Evolutionary conservation across 352 stramenopile species (phyloP), one percentile per base, ranked within the genome.

Genomic region (Pythium coloratum): DNA sequence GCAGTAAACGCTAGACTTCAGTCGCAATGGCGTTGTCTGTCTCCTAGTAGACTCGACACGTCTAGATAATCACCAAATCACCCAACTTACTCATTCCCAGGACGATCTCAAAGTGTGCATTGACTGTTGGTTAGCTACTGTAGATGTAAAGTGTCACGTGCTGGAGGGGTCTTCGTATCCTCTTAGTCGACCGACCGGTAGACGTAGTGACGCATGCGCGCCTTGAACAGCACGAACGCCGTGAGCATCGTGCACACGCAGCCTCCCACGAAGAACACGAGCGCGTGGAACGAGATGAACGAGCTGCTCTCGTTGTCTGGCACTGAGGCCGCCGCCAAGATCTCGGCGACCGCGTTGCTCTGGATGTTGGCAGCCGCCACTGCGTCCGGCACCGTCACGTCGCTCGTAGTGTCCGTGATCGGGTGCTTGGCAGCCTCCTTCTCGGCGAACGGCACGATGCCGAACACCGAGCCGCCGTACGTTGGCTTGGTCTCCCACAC

Each of bases 351-450:
- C 38, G 38, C 38, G 38, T 44, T 44, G 38, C 38, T 44, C 38
- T 44, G 38, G 38, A 44, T 44, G 12, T 18, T 57, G 1, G 61
- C 47, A n/a, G 56, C 56, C 36, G 44, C 65, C 16, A 66, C 61
- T 1, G 16, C 28, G 53, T 68, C 63, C 16, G 51, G 44, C 28
- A 58, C 50, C 3, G 91, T 98, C 8, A 90, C 75, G 47, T 88
- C 73, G 26, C 81, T 84, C 0, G 64, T 67, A 47, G 96, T 90
- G 65, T 73, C 94, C 64, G 92, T 96, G 75, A 99, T 90, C 3
- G 92, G 92, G 53, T 88, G 77, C 28, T 84, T 79, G 12, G 62
- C 61, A 36, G 97, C 95, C 28, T 89, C 77, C 24, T 71, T 69
- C 47, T 82, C 70, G 40, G 73, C 58, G 55, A 95, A 82, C 28